A percentile compares a stretch with the other conserved stretches of the same genome.
Evolutionary conservation across 164 flowering plant species (phyloP).

Genomic region (Litsea cubeba): DNA sequence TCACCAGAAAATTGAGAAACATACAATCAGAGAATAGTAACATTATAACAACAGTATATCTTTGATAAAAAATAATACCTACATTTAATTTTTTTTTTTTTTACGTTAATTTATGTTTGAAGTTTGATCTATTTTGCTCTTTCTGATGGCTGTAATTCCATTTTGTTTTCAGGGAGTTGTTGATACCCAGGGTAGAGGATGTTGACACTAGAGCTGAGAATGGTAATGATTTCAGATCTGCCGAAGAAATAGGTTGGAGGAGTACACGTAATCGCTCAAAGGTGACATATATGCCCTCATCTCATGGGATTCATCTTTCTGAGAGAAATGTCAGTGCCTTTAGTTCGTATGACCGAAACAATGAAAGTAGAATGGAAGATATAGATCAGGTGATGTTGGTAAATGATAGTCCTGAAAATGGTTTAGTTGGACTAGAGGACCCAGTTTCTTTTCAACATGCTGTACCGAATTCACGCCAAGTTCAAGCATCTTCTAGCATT

Average conservation of each 20-base stretch:
- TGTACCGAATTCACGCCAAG: slow-evolving; percentile 3
- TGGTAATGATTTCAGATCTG: slow-evolving; percentile 13
- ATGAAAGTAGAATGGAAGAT: slow-evolving; percentile 12
- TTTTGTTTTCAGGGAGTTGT: slow-evolving; percentile 26
- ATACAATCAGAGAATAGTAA: too few relatives aligned
- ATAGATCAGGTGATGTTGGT: slow-evolving; percentile 4
- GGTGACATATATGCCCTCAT: slow-evolving; percentile 14
- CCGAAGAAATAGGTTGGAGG: slow-evolving; percentile 47
- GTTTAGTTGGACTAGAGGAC: slow-evolving; percentile 13
- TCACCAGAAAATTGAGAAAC: too few relatives aligned
- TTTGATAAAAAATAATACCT: too few relatives aligned
- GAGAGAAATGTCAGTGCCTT: slow-evolving; percentile 13
- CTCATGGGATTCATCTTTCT: slow-evolving; percentile 15
- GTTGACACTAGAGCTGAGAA: slow-evolving; percentile 12
- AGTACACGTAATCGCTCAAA: slow-evolving; percentile 39
- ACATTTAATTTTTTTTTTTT: too few relatives aligned
- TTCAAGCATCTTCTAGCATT: slow-evolving; percentile 18
- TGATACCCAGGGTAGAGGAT: slow-evolving; percentile 17
- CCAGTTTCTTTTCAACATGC: slow-evolving; percentile 9
- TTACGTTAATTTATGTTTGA: too few relatives aligned
- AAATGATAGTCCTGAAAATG: slow-evolving; percentile 9
- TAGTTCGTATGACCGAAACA: slow-evolving; percentile 4
- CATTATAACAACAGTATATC: too few relatives aligned
- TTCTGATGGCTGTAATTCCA: not conserved
- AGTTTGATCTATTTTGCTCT: too few relatives aligned